phyloP scores from a whole-genome alignment of 768 basidiomycete genomes.

The Clitopilus passeckerianus region DNA sequence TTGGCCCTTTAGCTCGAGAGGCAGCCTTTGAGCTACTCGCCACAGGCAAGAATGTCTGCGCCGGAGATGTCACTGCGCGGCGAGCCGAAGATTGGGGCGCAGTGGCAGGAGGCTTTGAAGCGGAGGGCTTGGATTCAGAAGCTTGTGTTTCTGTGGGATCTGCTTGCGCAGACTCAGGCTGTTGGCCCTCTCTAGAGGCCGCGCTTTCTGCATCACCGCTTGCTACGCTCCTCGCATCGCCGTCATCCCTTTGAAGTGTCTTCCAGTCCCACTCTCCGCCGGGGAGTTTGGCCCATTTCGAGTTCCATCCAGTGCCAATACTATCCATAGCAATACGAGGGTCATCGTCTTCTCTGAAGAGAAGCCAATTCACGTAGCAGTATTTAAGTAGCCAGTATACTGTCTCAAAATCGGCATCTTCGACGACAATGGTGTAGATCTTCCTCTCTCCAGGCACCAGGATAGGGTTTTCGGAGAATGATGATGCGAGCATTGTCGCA shows the following conservation, averaged over 20 bases:
- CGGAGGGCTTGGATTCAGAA: not conserved
- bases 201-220: constrained; percentile 4
- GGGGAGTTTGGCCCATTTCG: constrained; percentile 44
- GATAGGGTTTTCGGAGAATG: constrained; percentile 56
- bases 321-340: constrained; percentile 64
- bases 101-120: constrained; percentile 12
- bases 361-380: constrained; percentile 71
- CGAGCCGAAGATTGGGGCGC: constrained; percentile 1
- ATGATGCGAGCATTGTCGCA: constrained; percentile 65
- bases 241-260: constrained; percentile 42
- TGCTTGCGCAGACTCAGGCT: constrained; percentile 21
- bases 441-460: constrained; percentile 44
- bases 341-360: constrained; percentile 67
- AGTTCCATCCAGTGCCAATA: constrained; percentile 62
- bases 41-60: not conserved
- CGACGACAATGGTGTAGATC: constrained; percentile 61
- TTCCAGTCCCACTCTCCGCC: constrained; percentile 72
- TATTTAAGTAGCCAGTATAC: constrained; percentile 77
- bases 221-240: constrained; percentile 18
- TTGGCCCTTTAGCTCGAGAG: constrained; percentile 31
- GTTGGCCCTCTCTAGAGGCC: constrained; percentile 44
- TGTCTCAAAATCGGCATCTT: constrained; percentile 75
- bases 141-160: constrained; percentile 22
- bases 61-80: constrained; percentile 4
- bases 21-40: constrained; percentile 10